Conservation (phyloP, 257 asterid species). For the Solanum sitiens region DNA sequence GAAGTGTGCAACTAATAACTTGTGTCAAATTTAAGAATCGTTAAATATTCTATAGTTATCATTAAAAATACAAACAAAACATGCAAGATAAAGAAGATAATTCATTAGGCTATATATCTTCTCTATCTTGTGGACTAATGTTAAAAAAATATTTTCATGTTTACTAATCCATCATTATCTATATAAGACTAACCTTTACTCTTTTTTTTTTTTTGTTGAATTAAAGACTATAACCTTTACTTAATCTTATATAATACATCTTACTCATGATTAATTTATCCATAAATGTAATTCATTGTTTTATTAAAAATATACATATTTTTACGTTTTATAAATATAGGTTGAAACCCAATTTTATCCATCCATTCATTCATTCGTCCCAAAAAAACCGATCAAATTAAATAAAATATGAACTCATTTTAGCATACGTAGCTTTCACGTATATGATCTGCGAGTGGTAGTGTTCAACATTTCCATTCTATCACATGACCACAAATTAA, state of each 20-base stretch:
- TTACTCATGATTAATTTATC: not conserved
- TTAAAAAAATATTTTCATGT: not conserved
- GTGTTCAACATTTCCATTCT: not conserved
- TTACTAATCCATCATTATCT: not conserved
- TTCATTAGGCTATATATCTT: not conserved
- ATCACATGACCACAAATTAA: not conserved
- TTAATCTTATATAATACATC: not conserved
- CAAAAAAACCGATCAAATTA: not conserved
- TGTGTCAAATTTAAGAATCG: accelerated
- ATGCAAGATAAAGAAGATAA: not conserved
- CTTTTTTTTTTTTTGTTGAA: too few species aligned
- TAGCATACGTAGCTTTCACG: not conserved
- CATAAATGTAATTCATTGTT: not conserved
- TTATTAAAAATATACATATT: not conserved
- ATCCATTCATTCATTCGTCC: too few species aligned
- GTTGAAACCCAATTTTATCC: not conserved
- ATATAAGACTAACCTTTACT: too few species aligned
- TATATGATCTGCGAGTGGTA: not conserved
- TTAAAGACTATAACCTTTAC: not conserved
- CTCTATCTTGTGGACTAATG: not conserved
- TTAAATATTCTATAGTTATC: too few species aligned
- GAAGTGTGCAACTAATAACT: not conserved
- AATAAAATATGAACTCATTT: not conserved
- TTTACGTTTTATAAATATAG: not conserved
- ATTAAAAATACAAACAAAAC: not conserved